These are phyloP conservation scores for Suillus ampliporus DNA, from an alignment of 768 basidiomycete species.

Conservation along the genomic window DNA sequence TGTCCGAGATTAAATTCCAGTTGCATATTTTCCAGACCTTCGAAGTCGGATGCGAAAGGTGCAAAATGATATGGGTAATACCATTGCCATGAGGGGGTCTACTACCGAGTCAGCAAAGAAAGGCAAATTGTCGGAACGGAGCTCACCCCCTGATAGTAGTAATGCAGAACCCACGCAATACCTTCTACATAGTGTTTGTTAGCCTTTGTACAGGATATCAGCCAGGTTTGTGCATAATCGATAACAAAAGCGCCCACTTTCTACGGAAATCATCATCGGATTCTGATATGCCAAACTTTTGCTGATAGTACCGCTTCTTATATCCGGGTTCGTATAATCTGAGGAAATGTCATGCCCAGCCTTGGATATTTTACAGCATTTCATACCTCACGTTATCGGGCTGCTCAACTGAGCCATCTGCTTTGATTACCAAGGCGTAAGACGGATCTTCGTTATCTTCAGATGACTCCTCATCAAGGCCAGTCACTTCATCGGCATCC, in stretches of 20 bases:
- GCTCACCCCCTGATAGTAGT: constrained; percentile 97
- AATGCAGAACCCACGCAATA: constrained; percentile 92
- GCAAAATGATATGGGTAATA: constrained; percentile 99
- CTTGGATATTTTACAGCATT: constrained; percentile 10
- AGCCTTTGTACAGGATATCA: constrained; percentile 53
- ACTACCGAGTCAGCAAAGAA: constrained; percentile 11
- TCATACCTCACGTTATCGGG: constrained; percentile 90
- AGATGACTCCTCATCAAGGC: constrained; percentile 43
- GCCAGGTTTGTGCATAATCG: constrained; percentile 8
- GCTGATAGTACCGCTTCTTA: constrained; percentile 90
- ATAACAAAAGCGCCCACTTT: constrained; percentile 51
- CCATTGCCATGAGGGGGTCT: constrained; percentile 98
- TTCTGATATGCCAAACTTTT: constrained; percentile 85
- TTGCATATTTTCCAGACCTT: constrained; percentile 76
- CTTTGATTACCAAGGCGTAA: constrained; percentile 74
- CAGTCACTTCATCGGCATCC: constrained; percentile 36
- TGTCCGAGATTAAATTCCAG: constrained; percentile 80
- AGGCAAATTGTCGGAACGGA: constrained; percentile 1
- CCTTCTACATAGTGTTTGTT: constrained; percentile 90
- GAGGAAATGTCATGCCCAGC: constrained; percentile 13
- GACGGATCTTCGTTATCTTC: constrained; percentile 54
- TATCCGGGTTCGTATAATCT: constrained; percentile 98
- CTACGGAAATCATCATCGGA: constrained; percentile 76
- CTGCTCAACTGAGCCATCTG: constrained; percentile 95
- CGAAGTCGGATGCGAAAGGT: constrained; percentile 95